Evolutionary conservation across 345 rosid genomes (phyloP), one percentile per base, ranked within the genome.

Genomic region (Eutrema yunnanense): DNA sequence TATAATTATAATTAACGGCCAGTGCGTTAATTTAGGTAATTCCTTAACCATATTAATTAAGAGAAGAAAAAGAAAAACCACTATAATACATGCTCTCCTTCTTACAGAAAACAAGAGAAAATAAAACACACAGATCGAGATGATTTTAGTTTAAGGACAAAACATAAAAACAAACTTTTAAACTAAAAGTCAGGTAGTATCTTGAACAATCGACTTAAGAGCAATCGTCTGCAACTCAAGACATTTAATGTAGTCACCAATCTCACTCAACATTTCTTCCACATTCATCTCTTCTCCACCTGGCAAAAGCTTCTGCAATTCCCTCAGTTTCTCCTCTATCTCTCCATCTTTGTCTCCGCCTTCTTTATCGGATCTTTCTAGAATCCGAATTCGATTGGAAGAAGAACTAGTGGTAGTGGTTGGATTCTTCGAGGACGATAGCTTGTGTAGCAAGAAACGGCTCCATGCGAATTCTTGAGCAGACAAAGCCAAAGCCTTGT

Each of bases 381-480:
- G 9, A 47, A 14, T 14, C 41, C 6, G 13, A 58, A 5, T 37
- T 54, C 3, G 5, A 48, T 62, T 38, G 40, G 74, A 62, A 48
- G 70, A 40, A 62, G 67, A 64, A 66, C 48, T 65, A 47, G 40
- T 53, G 29, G 64, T 32, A 43, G 49, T 51, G 16, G 64, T 41
- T 64, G 58, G 52, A 62, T 49, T 32, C 44, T 65, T 67, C 8
- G 75, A 79, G 55, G 75, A 57, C 0, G 76, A 76, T 57, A 76
- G 70, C 38, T 71, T 77, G 48, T 65, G 6, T 60, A 63, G 53
- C 80, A 83, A 78, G 79, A 75, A 82, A 59, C 76, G 80, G 33
- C 83, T 80, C 86, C 86, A 83, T 41, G 82, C 80, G 73, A 78
- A 83, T 46, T 77, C 80, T 72, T 80, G 75, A 16, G 82, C 72